phyloP scores from a whole-genome alignment of 2,329 filamentous ascomycete genomes.

The Rhinocladiella mackenziei region DNA sequence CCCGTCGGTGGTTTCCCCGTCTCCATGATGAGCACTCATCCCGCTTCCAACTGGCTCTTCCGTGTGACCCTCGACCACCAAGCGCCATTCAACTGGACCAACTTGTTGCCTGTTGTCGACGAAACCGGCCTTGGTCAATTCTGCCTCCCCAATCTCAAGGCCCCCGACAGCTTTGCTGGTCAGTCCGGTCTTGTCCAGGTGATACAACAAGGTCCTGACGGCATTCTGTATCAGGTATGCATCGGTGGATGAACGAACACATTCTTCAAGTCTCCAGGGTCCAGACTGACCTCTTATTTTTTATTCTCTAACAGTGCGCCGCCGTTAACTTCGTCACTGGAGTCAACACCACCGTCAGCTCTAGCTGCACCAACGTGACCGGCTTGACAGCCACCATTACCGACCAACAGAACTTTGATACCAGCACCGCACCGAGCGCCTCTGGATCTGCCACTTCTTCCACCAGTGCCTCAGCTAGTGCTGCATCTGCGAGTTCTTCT shows the following conservation, averaged over 20 bases:
- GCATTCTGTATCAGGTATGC: slow-evolving; percentile 25
- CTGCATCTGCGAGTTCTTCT: slow-evolving; percentile 10
- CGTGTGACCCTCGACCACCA: slow-evolving; percentile 51
- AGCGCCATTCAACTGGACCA: slow-evolving; percentile 64
- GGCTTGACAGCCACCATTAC: slow-evolving; percentile 46
- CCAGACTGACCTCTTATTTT: slow-evolving; percentile 1
- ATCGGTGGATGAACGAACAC: not conserved
- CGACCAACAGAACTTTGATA: slow-evolving; percentile 17
- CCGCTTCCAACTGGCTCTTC: slow-evolving; percentile 26
- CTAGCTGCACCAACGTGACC: slow-evolving; percentile 57
- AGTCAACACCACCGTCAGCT: slow-evolving; percentile 22
- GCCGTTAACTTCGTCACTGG: slow-evolving; percentile 26
- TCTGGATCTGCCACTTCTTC: slow-evolving; percentile 12
- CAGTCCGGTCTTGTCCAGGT: slow-evolving; percentile 21
- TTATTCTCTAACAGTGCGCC: slow-evolving; percentile 18
- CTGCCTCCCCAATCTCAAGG: slow-evolving; percentile 57
- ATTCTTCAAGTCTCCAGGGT: not conserved
- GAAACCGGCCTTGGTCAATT: slow-evolving; percentile 60
- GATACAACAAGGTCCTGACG: slow-evolving; percentile 20
- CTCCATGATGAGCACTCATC: slow-evolving; percentile 36
- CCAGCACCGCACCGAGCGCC: slow-evolving; percentile 14
- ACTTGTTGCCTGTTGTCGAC: slow-evolving; percentile 57
- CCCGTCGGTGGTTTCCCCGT: slow-evolving; percentile 49
- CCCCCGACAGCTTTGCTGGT: slow-evolving; percentile 29
- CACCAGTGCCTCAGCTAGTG: slow-evolving; percentile 4